Evolutionary conservation across 306 rosid species (phyloP), one percentile per base, ranked within the genome.

Genomic region (Acacia melanoxylon): DNA sequence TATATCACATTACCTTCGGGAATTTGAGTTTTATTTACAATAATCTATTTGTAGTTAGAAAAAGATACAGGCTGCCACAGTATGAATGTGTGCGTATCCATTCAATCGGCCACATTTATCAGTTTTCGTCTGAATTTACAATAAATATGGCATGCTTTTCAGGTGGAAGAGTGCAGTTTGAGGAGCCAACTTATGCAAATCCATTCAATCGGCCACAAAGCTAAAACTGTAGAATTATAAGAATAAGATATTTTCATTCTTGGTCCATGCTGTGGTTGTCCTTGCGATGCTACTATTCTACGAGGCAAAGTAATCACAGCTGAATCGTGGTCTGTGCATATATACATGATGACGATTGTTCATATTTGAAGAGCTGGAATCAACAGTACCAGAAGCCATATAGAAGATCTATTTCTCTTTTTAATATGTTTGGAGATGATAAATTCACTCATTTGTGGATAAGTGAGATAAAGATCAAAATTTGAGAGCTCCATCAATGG

Each of bases 131-230:
- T 31, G 24, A 33, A 33, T 16, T 67, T 17, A 9, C 27, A 4
- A 14, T 29, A 65, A 78, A 81, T 59, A 27, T 52, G 79, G 25
- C 77, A 52, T 72, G 37, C 54, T 85, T 87, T 79, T 88, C 89
- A 93, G 94, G 91, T 94, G 81, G 92, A 94, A 62, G 98, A 94
- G 83, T 88, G 90, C 85, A 90, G 94, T 86, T 88, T 92, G 84
- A 89, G 92, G 87, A 86, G 92, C 33, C 98, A 89, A 37, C 80
- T 88, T 48, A 88, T 94, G 31, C 97, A 94, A 84, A 81, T 86
- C 54, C 83, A 84, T 83, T 73, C 80, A 3, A 10, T 77, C 63
- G 52, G 73, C 79, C 80, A 78, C 29, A 66, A 82, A 54, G 62
- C 82, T 72, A 72, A 73, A 63, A 52, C 67, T 27, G 37, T 31